Conservation (phyloP, 202 grass and related monocot genomes). For the Carex sylvatica region DNA sequence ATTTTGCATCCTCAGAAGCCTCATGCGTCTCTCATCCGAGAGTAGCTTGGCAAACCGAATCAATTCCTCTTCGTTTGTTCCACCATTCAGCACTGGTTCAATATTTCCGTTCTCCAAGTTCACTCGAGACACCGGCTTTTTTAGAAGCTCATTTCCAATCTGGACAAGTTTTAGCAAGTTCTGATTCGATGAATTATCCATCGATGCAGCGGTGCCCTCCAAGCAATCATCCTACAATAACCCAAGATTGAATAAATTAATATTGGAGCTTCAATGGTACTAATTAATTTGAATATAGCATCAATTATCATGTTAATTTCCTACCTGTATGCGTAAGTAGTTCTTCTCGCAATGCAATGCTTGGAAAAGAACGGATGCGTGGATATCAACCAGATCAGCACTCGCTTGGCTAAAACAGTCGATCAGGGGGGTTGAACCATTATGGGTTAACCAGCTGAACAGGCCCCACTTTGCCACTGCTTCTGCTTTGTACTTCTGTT, state of each 20-base stretch:
- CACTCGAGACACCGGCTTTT: constrained; percentile 39
- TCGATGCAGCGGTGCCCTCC: constrained; percentile 24
- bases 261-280: neutral
- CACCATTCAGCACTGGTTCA: neutral
- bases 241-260: neutral
- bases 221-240: constrained; percentile 39
- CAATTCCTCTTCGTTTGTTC: constrained; percentile 46
- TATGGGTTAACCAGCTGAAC: constrained; percentile 39
- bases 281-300: neutral
- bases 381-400: constrained; percentile 60
- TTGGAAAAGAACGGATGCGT: constrained; percentile 57
- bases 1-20: constrained; percentile 23
- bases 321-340: constrained; percentile 54
- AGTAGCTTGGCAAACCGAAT: constrained; percentile 32
- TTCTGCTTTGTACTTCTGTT: constrained; percentile 34
- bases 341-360: constrained; percentile 29
- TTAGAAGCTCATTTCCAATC: constrained; percentile 37
- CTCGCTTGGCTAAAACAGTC: constrained; percentile 52
- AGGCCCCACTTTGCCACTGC: constrained; percentile 38
- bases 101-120: constrained; percentile 48
- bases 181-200: constrained; percentile 35
- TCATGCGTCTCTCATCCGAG: constrained; percentile 22
- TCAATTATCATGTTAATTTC: neutral
- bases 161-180: constrained; percentile 43
- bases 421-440: constrained; percentile 38